Conservation (phyloP, 441 rosid species). For the Brassica hybrid region DNA sequence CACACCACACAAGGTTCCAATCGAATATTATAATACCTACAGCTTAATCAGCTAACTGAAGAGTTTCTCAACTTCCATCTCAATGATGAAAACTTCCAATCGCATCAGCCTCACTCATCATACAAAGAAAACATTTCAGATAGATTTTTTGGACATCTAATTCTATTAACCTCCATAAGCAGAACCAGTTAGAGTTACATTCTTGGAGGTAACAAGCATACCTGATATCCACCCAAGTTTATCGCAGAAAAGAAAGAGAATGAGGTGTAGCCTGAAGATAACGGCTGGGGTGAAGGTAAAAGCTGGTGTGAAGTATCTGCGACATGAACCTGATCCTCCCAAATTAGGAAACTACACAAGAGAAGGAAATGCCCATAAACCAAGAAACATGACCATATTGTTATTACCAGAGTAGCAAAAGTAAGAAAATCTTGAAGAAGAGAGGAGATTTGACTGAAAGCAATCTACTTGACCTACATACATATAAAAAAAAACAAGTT, state of each 20-base stretch:
- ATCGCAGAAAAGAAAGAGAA: too few relatives aligned
- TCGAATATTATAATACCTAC: neutral
- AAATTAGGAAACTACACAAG: neutral
- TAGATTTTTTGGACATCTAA: neutral
- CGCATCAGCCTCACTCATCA: neutral
- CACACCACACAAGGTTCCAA: neutral
- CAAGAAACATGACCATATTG: neutral
- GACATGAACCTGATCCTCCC: slow-evolving; percentile 36
- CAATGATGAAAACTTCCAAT: neutral
- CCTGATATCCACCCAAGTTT: too few relatives aligned
- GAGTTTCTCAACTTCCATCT: neutral
- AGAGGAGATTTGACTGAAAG: slow-evolving; percentile 22
- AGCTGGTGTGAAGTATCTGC: slow-evolving; percentile 50
- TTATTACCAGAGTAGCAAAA: slow-evolving; percentile 43
- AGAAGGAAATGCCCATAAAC: neutral
- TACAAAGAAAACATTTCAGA: neutral
- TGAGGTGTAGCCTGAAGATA: slow-evolving; percentile 49
- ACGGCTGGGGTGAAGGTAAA: slow-evolving; percentile 57
- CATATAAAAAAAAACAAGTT: neutral
- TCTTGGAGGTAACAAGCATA: slow-evolving; percentile 2
- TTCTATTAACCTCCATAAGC: neutral
- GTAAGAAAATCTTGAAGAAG: slow-evolving; percentile 41
- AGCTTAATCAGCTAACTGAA: neutral
- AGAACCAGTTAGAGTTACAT: slow-evolving; percentile 2
- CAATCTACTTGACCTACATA: slow-evolving; percentile 15